These are phyloP conservation scores for Trichoderma sp. DNA, from an alignment of 2,329 filamentous ascomycete genomes.

Conservation along the genomic window DNA sequence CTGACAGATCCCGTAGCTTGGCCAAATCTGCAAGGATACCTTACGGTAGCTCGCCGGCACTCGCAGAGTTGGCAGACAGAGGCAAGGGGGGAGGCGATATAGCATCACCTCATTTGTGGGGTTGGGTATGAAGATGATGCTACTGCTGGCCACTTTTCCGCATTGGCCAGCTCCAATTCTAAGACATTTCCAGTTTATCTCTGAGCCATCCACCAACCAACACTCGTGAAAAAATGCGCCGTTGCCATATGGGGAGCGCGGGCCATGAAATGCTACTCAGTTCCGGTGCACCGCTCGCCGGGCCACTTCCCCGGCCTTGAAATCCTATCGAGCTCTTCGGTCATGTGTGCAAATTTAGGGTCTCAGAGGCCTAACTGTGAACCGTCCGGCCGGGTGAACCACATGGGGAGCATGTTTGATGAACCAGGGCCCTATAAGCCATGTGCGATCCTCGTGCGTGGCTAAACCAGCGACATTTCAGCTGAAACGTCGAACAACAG, in stretches of 20 bases:
- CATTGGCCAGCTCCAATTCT: slow-evolving; percentile 14
- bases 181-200: slow-evolving; percentile 14
- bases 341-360: slow-evolving; percentile 36
- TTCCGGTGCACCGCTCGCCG: slow-evolving; percentile 25
- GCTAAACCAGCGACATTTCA: not conserved
- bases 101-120: slow-evolving; percentile 24
- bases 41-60: slow-evolving; percentile 27
- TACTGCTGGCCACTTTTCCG: slow-evolving; percentile 7
- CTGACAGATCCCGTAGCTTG: slow-evolving; percentile 28
- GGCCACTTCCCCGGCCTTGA: slow-evolving; percentile 32
- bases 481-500: not conserved
- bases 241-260: slow-evolving; percentile 9
- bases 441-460: slow-evolving; percentile 27
- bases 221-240: not conserved
- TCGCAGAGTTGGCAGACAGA: slow-evolving; percentile 23
- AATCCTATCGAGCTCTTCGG: slow-evolving; percentile 26
- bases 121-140: slow-evolving; percentile 24
- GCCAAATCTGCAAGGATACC: slow-evolving; percentile 29
- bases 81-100: slow-evolving; percentile 17
- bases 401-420: slow-evolving; percentile 24
- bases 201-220: slow-evolving; percentile 19
- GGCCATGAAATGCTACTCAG: slow-evolving; percentile 18
- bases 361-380: slow-evolving; percentile 34
- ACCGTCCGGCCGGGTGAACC: slow-evolving; percentile 36
- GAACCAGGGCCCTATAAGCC: slow-evolving; percentile 21